These are phyloP conservation scores for Picochlorum sp. DNA, from an alignment of 139 green algal species.

Conservation along the genomic window DNA sequence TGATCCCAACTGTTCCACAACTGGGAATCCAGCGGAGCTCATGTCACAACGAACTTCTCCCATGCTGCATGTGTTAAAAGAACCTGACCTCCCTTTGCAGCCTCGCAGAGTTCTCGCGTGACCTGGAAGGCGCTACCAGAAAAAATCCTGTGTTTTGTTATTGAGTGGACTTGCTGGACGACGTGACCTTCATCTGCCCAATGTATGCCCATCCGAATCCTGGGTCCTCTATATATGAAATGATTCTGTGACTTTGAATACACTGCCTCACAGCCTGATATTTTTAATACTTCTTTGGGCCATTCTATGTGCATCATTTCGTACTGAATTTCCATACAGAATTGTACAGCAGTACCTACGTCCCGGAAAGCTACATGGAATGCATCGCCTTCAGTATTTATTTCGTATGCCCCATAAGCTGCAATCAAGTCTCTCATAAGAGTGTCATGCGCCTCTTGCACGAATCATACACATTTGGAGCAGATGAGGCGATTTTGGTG, in stretches of 20 bases:
- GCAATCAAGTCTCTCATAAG: conserved; percentile 65
- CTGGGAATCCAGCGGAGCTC: conserved; percentile 52
- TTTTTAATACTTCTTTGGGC: conserved; percentile 48
- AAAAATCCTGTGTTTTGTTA: conserved; percentile 67
- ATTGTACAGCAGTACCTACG: conserved; percentile 46
- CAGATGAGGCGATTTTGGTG: conserved; percentile 42
- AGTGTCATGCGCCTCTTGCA: conserved; percentile 70
- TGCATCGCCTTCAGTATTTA: conserved; percentile 68
- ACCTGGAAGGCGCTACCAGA: conserved; percentile 56
- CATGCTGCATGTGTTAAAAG: conserved; percentile 60
- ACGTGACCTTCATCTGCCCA: conserved; percentile 64
- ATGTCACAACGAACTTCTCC: conserved; percentile 52
- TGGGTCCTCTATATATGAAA: conserved; percentile 45
- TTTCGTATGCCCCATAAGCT: conserved; percentile 54
- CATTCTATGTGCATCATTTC: conserved; percentile 63
- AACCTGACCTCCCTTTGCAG: conserved; percentile 59
- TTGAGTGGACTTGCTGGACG: conserved; percentile 52
- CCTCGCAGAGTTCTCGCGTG: conserved; percentile 53
- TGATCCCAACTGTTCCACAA: conserved; percentile 62
- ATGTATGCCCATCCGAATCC: conserved; percentile 79
- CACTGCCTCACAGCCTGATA: conserved; percentile 49
- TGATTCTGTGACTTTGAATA: conserved; percentile 13
- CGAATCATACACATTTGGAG: conserved; percentile 39
- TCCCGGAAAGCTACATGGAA: conserved; percentile 66
- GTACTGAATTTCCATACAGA: conserved; percentile 69